Base-by-base conservation (phyloP, 768 basidiomycete genomes). In the Trametopsis cervina region DNA sequence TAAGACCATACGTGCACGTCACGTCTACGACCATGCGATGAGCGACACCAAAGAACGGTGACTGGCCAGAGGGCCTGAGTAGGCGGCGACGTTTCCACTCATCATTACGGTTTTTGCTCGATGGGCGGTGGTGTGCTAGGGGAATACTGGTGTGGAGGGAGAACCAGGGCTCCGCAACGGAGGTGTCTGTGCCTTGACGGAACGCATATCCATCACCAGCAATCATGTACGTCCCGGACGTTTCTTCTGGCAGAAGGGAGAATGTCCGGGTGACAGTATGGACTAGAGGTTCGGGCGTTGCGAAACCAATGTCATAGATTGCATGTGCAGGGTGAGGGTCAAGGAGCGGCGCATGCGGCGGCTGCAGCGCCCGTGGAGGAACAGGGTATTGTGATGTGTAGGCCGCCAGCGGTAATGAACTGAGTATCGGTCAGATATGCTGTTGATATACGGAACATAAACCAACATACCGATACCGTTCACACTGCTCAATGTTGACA, bases 401-500 rank as follows among this genome's bases (percentile, higher is more conserved):
- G 22, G 69, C 63, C 15, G 63, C 45, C 15, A 71, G 68, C n/a
- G 71, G 65, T 6, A 64, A 58, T 15, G 63, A 69, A 53, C 80
- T 83, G 55, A 13, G 35, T 23, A 11, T 43, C 25, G 15, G 36
- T 53, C 37, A 13, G 3, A 48, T 36, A 22, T n/a, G 3, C 17
- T 20, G 1, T 41, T 22, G 46, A 29, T 44, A 44, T 4, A 38
- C 22, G 22, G 23, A 21, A 26, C 17, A 42, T 18, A 18, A 44
- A 37, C 18, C 1, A 26, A 59, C 76, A 26, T 56, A 88, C 88
- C 83, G 72, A 63, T 73, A 83, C 45, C 72, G 72, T 57, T 91
- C 89, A 35, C 67, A 63, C 53, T 92, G 89, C 26, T 75, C 61
- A 23, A 88, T 55, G 47, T 83, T 73, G 4, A 83, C 62, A 4